Conservation (phyloP, 2,329 filamentous ascomycete genomes). For the Zymoseptoria crescenta region DNA sequence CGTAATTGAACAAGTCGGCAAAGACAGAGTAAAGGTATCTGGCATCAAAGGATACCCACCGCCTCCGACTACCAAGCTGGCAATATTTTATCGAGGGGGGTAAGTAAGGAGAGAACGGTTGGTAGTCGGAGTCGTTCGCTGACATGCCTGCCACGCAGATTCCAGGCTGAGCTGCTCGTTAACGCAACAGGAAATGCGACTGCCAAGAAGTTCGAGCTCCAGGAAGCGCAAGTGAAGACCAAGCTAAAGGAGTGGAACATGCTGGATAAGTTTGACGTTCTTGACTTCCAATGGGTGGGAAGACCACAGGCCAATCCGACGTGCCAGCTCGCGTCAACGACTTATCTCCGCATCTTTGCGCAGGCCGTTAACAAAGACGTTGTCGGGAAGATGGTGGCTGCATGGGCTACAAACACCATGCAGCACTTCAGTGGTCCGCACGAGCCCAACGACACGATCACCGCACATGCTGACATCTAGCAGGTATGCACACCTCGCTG, state of each 20-base stretch:
- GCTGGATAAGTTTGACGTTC: conserved; percentile 19
- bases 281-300: conserved; percentile 25
- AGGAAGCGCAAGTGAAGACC: conserved; percentile 36
- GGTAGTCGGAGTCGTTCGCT: not conserved
- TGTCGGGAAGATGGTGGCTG: conserved; percentile 16
- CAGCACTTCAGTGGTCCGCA: conserved; percentile 15
- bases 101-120: not conserved
- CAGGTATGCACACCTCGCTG: conserved; percentile 20
- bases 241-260: conserved; percentile 25
- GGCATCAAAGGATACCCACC: conserved; percentile 39
- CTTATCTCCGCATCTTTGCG: conserved; percentile 34
- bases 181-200: conserved; percentile 39
- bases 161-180: conserved; percentile 37
- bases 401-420: conserved; percentile 19
- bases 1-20: conserved; percentile 42
- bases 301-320: conserved; percentile 29
- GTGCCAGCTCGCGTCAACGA: conserved; percentile 37
- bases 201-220: conserved; percentile 37
- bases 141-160: conserved; percentile 12
- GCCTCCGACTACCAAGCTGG: conserved; percentile 44
- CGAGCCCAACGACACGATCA: not conserved
- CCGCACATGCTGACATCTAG: conserved; percentile 8
- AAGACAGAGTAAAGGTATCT: conserved; percentile 42
- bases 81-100: conserved; percentile 38
- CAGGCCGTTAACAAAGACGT: conserved; percentile 20